phyloP scores from a whole-genome alignment of 2,329 filamentous ascomycete genomes.

The Hypoxylon sp. region DNA sequence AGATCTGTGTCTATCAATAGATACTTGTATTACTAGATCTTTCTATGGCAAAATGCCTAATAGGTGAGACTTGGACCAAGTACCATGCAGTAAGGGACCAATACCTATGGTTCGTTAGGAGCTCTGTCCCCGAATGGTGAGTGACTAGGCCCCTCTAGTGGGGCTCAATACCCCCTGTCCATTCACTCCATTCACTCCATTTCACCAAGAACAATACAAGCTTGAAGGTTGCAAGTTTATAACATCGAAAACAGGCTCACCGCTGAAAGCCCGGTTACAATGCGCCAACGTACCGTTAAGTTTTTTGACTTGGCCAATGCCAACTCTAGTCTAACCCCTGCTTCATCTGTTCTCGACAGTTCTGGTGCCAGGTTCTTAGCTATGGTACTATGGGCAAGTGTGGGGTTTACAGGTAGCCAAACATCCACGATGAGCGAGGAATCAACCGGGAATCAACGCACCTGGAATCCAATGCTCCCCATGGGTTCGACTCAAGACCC shows the following conservation, averaged over 20 bases:
- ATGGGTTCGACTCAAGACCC: constrained; percentile 28
- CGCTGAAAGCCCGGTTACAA: constrained; percentile 32
- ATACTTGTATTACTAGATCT: constrained; percentile 11
- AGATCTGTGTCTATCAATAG: constrained; percentile 12
- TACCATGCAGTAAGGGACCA: constrained; percentile 17
- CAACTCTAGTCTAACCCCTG: constrained; percentile 26
- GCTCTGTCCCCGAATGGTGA: too few species aligned
- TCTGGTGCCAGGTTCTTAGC: constrained; percentile 25
- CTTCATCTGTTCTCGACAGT: constrained; percentile 31
- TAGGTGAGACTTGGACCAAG: constrained; percentile 1
- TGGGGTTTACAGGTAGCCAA: constrained; percentile 24
- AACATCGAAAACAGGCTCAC: constrained; percentile 32
- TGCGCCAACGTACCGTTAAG: constrained; percentile 20
- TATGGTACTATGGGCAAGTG: constrained; percentile 22
- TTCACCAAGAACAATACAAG: constrained; percentile 12
- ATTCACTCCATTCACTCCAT: constrained; percentile 5
- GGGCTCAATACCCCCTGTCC: constrained; percentile 24
- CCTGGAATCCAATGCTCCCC: constrained; percentile 5
- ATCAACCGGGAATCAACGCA: constrained; percentile 7
- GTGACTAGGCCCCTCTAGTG: background rate
- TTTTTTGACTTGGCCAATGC: constrained; percentile 32
- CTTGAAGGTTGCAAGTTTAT: constrained; percentile 24
- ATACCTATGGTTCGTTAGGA: background rate
- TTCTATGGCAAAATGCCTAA: constrained; percentile 12
- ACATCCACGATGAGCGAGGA: constrained; percentile 9